Evolutionary conservation across 805 yeast species (phyloP).

Genomic region (Sugiyamaella valdiviana): DNA sequence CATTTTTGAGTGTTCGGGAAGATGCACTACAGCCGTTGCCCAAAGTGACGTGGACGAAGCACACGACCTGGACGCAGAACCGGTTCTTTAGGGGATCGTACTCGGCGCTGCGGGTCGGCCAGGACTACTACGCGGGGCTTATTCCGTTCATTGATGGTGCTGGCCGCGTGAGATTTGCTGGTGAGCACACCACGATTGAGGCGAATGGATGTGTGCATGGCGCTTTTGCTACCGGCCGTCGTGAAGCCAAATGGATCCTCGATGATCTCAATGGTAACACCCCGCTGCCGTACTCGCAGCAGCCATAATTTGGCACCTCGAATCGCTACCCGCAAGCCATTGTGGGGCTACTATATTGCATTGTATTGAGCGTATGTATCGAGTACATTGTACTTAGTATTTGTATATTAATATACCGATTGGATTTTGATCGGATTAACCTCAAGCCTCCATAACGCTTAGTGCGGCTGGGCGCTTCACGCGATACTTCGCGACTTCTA

Average conservation of each 20-base stretch:
- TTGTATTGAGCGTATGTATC: too few species aligned
- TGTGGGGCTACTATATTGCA: too few species aligned
- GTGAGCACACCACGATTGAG: constrained; percentile 80
- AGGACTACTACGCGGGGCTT: constrained; percentile 10
- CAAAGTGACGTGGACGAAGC: constrained; percentile 35
- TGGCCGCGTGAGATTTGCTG: constrained; percentile 70
- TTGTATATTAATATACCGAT: too few species aligned
- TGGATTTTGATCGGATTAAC: too few species aligned
- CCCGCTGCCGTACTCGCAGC: neutral
- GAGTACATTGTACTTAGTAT: too few species aligned
- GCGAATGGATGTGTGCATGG: constrained; percentile 94
- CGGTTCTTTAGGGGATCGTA: constrained; percentile 72
- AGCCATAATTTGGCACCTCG: neutral
- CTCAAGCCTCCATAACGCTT: neutral
- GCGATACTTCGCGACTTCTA: neutral
- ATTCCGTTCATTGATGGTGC: constrained; percentile 55
- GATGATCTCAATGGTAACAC: neutral
- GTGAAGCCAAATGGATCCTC: constrained; percentile 45
- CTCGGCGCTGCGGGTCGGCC: constrained; percentile 40
- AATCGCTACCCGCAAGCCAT: too few species aligned
- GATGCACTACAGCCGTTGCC: constrained; percentile 29
- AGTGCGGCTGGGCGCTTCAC: neutral
- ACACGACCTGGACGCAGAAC: constrained; percentile 65
- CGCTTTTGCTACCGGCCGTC: constrained; percentile 69
- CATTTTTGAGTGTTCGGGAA: constrained; percentile 28